A percentile compares a stretch with the other conserved stretches of the same genome.
Evolutionary conservation across 2,329 filamentous ascomycete genomes (phyloP).

Genomic region (Dactylonectria estremocensis): DNA sequence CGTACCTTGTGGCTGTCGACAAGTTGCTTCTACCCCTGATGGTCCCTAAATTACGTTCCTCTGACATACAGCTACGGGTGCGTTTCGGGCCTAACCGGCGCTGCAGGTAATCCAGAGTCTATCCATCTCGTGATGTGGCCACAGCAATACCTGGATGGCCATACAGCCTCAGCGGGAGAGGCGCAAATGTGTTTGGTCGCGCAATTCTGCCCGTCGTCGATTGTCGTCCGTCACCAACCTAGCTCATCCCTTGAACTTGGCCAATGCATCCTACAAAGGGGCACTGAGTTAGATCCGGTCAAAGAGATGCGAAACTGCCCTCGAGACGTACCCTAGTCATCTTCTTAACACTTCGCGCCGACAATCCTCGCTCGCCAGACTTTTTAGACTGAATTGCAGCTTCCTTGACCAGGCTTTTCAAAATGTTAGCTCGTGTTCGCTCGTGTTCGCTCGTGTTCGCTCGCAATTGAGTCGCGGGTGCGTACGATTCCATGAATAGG

Average conservation of each 20-base stretch:
- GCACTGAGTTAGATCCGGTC: conserved; percentile 28
- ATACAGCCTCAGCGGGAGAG: neutral
- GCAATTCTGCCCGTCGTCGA: neutral
- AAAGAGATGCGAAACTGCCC: conserved; percentile 3
- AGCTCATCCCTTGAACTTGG: conserved; percentile 77
- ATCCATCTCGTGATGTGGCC: conserved; percentile 10
- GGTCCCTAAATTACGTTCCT: neutral
- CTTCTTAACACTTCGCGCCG: conserved; percentile 83
- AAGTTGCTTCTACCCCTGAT: neutral
- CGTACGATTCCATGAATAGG: conserved; percentile 81
- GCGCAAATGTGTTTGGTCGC: neutral
- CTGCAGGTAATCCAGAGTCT: conserved; percentile 1
- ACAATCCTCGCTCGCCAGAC: conserved; percentile 80
- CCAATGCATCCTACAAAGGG: conserved; percentile 69
- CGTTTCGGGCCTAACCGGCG: neutral
- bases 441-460: conserved; percentile 9
- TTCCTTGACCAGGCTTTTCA: conserved; percentile 80
- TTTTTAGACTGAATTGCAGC: conserved; percentile 83
- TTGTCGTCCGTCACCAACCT: neutral
- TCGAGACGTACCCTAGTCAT: conserved; percentile 76
- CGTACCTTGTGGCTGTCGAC: neutral
- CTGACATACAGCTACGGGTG: neutral
- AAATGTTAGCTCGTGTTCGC: conserved; percentile 17
- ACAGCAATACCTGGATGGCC: neutral
- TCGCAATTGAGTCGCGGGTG: neutral